Base-by-base conservation (phyloP, 441 rosid genomes). In the Codiaeum variegatum region DNA sequence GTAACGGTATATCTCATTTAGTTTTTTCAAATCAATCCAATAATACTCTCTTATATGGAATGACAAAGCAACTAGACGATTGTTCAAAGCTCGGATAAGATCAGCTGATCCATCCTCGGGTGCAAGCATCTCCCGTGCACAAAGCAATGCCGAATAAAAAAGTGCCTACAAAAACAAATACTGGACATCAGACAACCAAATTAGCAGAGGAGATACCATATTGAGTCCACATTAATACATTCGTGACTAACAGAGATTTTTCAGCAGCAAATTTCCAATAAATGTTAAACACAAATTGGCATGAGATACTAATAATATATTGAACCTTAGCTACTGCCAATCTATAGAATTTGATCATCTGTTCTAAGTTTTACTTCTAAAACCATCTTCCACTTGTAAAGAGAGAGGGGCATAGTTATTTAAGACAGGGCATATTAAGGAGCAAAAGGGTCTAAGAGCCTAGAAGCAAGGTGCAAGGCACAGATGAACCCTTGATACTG, bases 1-100 rank as follows among this genome's bases (percentile, higher is more conserved):
- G 84, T 90, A 94, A 40, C 96, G 92, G 73, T 91, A 94, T 68
- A 94, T 92, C 86, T 92, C 98, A 76, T 92, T 94, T 76, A 92
- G 75, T 77, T 89, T 92, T 67, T 73, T 85, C 38, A 90, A 68
- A 81, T 94, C 98, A 44, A 87, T 89, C 96, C 96, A 93, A 75
- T 93, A 93, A 74, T 93, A 93, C 76, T 93, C 98, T 78, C 97
- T 85, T 68, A 93, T 88, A 73, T 93, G 98, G 80, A 93, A 91
- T 21, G 96, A 94, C 15, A 94, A 80, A 66, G 98, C 98, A 52
- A 91, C 93, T 61, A 90, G 79, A 66, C 96, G 97, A 77, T 94
- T 91, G 85, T 91, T 91, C 71, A 93, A 83, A 67, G 98, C 98
- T 74, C 92, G 87, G 73, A 88, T 81, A 49, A 93, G 94, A 84